A percentile compares a stretch with the other conserved stretches of the same genome.
phyloP scores from a whole-genome alignment of 2,329 filamentous ascomycete species.

The Sarocladium strictum region DNA sequence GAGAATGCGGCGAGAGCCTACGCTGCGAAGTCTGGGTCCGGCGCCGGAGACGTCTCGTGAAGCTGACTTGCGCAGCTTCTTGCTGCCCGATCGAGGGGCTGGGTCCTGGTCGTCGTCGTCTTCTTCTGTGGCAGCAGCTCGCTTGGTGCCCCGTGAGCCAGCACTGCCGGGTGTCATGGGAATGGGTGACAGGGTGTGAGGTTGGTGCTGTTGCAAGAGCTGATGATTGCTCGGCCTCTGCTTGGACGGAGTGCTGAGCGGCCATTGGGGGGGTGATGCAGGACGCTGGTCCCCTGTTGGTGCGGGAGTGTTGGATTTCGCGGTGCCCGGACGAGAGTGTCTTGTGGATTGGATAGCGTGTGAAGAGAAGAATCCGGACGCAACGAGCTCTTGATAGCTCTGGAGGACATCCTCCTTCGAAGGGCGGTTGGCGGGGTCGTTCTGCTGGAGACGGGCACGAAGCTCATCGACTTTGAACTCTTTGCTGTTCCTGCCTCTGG shows the following conservation, averaged over 20 bases:
- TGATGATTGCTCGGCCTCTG: conserved; percentile 9
- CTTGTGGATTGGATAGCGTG: conserved; percentile 53
- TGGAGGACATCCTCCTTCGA: conserved; percentile 46
- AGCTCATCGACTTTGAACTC: conserved; percentile 12
- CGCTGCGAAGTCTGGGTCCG: conserved; percentile 25
- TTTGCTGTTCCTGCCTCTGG: conserved; percentile 10
- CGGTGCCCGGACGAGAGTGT: conserved; percentile 28
- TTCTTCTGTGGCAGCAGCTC: conserved; percentile 29
- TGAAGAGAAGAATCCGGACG: conserved; percentile 51
- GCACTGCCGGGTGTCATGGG: conserved; percentile 26
- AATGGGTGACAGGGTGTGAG: conserved; percentile 14
- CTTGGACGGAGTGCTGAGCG: conserved; percentile 18
- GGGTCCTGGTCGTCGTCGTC: conserved; percentile 16
- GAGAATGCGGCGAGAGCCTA: conserved; percentile 19
- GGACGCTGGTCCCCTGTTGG: conserved; percentile 13
- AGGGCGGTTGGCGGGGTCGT: conserved; percentile 19
- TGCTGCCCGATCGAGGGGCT: conserved; percentile 25
- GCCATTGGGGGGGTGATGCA: conserved; percentile 21
- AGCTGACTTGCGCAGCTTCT: conserved; percentile 48
- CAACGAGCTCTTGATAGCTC: conserved; percentile 51
- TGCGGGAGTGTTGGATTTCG: conserved; percentile 13
- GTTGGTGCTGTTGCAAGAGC: conserved; percentile 8
- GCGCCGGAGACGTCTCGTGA: conserved; percentile 32
- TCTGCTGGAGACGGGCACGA: conserved; percentile 10
- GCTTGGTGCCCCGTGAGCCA: conserved; percentile 44